These are phyloP conservation scores for Cryptosporidium parvum DNA, from an alignment of 169 alveolate genomes.

Conservation along the genomic window DNA sequence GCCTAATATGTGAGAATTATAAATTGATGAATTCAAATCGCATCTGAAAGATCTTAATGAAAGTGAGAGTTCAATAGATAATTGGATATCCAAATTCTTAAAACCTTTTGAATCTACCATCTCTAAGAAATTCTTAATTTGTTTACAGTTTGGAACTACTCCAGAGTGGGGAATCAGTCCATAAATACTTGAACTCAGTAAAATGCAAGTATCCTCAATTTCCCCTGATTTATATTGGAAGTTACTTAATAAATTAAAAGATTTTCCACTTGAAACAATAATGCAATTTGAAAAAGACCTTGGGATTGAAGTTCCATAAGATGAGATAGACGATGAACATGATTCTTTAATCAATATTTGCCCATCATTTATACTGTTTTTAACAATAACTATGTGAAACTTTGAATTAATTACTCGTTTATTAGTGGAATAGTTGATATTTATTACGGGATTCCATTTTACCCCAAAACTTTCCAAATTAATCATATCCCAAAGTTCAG, in stretches of 20 bases:
- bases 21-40: constrained; percentile 30
- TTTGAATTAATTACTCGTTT: neutral
- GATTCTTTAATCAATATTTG: neutral
- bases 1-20: constrained; percentile 15
- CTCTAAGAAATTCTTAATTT: neutral
- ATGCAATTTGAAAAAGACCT: constrained; percentile 42
- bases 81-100: neutral
- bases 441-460: constrained; percentile 29
- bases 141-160: constrained; percentile 1
- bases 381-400: neutral
- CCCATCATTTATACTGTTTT: neutral
- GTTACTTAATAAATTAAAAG: neutral
- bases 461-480: neutral
- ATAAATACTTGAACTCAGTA: constrained; percentile 24
- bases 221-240: constrained; percentile 9
- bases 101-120: neutral
- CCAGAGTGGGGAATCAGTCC: constrained; percentile 52
- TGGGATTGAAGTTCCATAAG: constrained; percentile 61
- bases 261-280: neutral
- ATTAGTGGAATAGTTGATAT: neutral
- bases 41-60: constrained; percentile 62
- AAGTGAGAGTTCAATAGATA: constrained; percentile 45
- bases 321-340: constrained; percentile 36
- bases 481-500: constrained; percentile 19
- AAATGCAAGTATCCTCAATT: neutral